Conservation (phyloP, 2,329 filamentous ascomycete genomes). For the Thelonectria blattea region DNA sequence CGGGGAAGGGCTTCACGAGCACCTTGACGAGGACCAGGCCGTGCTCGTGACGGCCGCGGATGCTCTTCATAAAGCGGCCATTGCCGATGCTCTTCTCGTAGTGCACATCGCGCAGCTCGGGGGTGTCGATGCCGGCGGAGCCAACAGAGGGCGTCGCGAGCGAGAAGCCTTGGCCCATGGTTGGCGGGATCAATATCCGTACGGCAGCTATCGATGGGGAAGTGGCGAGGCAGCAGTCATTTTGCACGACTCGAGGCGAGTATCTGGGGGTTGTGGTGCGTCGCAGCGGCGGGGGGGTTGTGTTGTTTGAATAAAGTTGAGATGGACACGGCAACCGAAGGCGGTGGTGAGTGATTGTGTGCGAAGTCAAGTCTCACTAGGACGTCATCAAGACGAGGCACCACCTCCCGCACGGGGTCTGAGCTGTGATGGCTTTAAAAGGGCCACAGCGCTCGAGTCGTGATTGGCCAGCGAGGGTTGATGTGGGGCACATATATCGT, state of each 20-base stretch:
- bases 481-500: too few species aligned
- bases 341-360: constrained; percentile 1
- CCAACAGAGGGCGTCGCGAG: constrained; percentile 90
- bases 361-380: not conserved
- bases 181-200: constrained; percentile 23
- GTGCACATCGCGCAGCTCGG: constrained; percentile 86
- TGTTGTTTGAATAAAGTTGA: not conserved
- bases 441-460: too few species aligned
- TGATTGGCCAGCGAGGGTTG: too few species aligned
- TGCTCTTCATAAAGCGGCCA: constrained; percentile 95
- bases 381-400: constrained; percentile 23
- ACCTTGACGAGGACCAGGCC: constrained; percentile 94
- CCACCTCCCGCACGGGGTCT: not conserved
- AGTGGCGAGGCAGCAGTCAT: constrained; percentile 33
- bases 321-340: not conserved
- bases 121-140: constrained; percentile 90
- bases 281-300: not conserved
- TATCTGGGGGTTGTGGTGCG: not conserved
- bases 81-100: constrained; percentile 94
- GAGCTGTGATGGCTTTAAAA: too few species aligned
- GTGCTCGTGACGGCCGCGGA: constrained; percentile 87
- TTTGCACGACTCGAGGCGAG: constrained; percentile 23
- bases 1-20: constrained; percentile 87
- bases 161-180: constrained; percentile 97
- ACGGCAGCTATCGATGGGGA: constrained; percentile 35